phyloP scores from a whole-genome alignment of 257 asterid species.

The Apocynum venetum region DNA sequence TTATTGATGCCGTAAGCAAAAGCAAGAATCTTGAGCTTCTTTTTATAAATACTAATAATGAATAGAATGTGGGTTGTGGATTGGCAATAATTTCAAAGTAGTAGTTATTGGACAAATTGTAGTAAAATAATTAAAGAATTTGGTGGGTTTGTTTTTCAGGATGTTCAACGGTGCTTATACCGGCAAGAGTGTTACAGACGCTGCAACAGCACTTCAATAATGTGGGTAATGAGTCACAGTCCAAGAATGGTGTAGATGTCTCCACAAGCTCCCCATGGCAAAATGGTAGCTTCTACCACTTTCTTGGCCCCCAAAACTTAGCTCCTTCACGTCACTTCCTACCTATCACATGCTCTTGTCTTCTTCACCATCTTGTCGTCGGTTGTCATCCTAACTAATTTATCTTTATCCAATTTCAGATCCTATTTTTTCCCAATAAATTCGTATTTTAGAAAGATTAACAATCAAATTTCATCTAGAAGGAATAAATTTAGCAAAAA shows the following conservation, averaged over 20 bases:
- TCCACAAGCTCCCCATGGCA: constrained; percentile 22
- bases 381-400: neutral
- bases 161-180: constrained; percentile 67
- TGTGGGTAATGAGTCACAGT: constrained; percentile 32
- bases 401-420: too few species aligned
- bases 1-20: too few species aligned
- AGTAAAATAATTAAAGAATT: neutral
- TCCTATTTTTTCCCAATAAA: too few species aligned
- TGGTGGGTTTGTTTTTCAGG: constrained; percentile 26
- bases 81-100: neutral
- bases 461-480: neutral
- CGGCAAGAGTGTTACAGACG: constrained; percentile 75
- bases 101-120: neutral
- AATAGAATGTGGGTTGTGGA: neutral
- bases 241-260: constrained; percentile 7
- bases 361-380: neutral
- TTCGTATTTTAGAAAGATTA: too few species aligned
- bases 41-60: too few species aligned
- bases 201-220: constrained; percentile 49
- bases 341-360: constrained; percentile 1
- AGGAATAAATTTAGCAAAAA: neutral
- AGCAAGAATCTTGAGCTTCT: too few species aligned
- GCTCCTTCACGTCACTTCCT: neutral
- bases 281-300: constrained; percentile 8
- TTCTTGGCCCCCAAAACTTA: neutral